Evolutionary conservation across 805 yeast genomes (phyloP), one percentile per base, ranked within the genome.

Genomic region (Wickerhamomyces subpelliculosus): DNA sequence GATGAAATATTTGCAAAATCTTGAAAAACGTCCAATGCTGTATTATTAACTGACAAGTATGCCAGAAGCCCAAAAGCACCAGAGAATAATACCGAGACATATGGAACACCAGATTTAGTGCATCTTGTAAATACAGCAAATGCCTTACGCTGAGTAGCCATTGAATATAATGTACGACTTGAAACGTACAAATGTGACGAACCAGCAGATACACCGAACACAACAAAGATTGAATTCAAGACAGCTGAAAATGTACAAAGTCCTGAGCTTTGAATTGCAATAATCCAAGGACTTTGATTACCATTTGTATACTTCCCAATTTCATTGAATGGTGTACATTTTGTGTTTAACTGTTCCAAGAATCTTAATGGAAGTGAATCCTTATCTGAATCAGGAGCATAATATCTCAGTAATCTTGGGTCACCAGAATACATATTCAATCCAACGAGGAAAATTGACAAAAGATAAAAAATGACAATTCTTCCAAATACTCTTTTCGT

Each of bases 401-500:
- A 73, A 51, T 75, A 82, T 38, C 86, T 61, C 36, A 81, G 58
- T 17, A 83, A 60, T 39, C 88, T 62, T 4, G 89, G 87, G 54
- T 84, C 93, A 1, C 90, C 94, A 40, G 85, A 68, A 57, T 84
- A 84, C 24, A 84, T 64, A 54, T 82, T 83, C 30, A 85, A 58
- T 2, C 90, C 81, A 24, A 84, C 80, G 12, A 80, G 64, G 51
- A 85, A 79, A 17, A 81, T 70, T 3, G 86, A 74, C 16, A 84
- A 54, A 33, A 84, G 57, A 57, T 84, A 85, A 45, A 84, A 72
- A 1, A 81, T 55, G 5, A 80, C 49, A 27, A 85, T 73, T 49
- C 89, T 65, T 70, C 84, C 80, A 54, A 84, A 83, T 3, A 84
- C 85, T 48, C 82, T 68, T 47, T 70, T 78, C 3, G 89, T 83